These are phyloP conservation scores for Rhodocollybia butyracea DNA, from an alignment of 768 basidiomycete genomes.

Conservation along the genomic window DNA sequence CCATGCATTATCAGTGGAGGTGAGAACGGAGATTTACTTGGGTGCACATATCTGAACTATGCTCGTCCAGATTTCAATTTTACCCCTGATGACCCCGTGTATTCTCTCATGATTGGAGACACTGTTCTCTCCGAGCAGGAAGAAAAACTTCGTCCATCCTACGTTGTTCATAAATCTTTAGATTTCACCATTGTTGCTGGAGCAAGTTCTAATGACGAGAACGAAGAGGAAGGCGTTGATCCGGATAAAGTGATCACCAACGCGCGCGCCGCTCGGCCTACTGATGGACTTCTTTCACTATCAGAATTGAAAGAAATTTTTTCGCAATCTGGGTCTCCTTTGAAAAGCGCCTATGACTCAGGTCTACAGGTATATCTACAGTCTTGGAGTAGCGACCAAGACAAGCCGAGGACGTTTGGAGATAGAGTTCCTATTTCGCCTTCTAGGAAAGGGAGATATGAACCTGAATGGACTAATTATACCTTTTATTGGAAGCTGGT, in stretches of 20 bases:
- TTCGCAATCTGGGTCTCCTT: conserved; percentile 23
- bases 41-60: conserved; percentile 5
- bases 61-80: conserved; percentile 77
- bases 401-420: conserved; percentile 48
- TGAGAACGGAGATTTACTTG: conserved; percentile 25
- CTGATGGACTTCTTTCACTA: conserved; percentile 69
- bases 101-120: conserved; percentile 70
- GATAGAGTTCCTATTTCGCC: conserved; percentile 37
- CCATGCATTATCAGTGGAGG: conserved; percentile 85
- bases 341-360: conserved; percentile 69
- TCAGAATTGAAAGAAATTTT: conserved; percentile 55
- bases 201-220: conserved; percentile 34
- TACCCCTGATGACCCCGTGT: conserved; percentile 75
- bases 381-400: conserved; percentile 12
- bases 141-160: conserved; percentile 52
- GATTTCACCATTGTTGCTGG: conserved; percentile 51
- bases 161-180: conserved; percentile 68
- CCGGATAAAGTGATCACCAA: conserved; percentile 73
- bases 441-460: conserved; percentile 51
- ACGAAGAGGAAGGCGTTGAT: conserved; percentile 51
- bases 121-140: conserved; percentile 53
- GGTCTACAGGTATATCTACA: conserved; percentile 32
- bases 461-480: conserved; percentile 87
- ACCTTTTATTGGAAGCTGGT: conserved; percentile 85
- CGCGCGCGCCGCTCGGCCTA: conserved; percentile 53